Base-by-base conservation (phyloP, 495 filamentous ascomycete species). In the Talaromyces nanjingensis region DNA sequence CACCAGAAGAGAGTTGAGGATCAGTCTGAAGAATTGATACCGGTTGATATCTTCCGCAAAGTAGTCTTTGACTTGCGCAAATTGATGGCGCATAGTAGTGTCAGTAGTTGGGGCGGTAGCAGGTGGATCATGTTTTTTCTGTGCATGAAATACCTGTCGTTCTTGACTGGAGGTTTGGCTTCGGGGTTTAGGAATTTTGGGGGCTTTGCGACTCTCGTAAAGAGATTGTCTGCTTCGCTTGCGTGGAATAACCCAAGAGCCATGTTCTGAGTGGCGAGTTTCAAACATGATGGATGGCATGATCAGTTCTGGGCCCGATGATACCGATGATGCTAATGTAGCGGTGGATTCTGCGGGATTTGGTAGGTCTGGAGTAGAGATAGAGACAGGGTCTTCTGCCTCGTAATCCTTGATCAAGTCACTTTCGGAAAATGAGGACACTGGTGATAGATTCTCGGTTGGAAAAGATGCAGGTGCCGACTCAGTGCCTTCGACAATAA, bases 221-320 rank as follows among this genome's bases (percentile, higher is more conserved):
- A 63, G 60, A 16, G 64, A 52, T 42, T 65, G 63, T 27, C 65
- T 68, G 0, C 70, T 62, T 31, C 65, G 73, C 33, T 72, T 59
- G 55, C 65, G 65, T 34, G 77, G 74, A 2, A 74, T 71, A 12
- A 79, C 67, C 77, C 77, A 80, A 24, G 77, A 79, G 47, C 63
- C 72, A 45, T 79, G 74, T 29, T 71, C 68, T 33, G 74, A 70
- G 11, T 73, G 69, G 2, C 68, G 65, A 56, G 77, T 76, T 64
- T 74, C 73, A 22, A 62, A 62, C 42, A 62, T 52, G 25, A 81
- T 77, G 4, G 77, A 79, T 1, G 78, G 78, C 78, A 81, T 81
- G 42, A 81, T 73, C 6, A 81, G 72, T 57, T 81, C 77, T 3
- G 77, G 78, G 14, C 78, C 78, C 14, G 75, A 72, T 54, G 71